Percentiles rank a stretch among this genome's conserved stretches.
These are phyloP conservation scores for Microcos paniculata DNA, from an alignment of 345 rosid genomes.

Conservation along the genomic window DNA sequence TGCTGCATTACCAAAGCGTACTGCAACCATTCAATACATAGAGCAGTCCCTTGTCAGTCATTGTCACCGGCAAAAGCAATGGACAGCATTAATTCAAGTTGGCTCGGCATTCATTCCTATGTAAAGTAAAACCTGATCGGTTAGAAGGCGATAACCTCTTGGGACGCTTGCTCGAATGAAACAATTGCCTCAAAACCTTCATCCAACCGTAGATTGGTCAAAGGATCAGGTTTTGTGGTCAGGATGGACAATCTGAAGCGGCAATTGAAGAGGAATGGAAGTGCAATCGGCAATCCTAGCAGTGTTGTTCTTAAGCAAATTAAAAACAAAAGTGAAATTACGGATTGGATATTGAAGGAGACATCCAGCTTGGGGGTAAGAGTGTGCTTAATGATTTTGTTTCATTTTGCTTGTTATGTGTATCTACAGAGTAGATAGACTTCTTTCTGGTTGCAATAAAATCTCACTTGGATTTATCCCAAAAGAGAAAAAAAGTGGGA, in stretches of 20 bases:
- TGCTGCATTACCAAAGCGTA: constrained; percentile 85
- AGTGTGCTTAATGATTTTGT: no score
- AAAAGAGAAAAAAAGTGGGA: no score
- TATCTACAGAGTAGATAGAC: no score
- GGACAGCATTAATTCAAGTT: constrained; percentile 95
- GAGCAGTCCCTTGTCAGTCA: constrained; percentile 85
- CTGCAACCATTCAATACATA: constrained; percentile 87
- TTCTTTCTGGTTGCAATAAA: no score
- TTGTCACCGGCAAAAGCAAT: constrained; percentile 89
- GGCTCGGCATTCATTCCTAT: constrained; percentile 79
- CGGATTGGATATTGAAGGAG: no score
- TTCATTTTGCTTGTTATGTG: no score
- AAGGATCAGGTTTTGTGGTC: constrained; percentile 79
- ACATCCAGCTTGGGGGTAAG: no score
- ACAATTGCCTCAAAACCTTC: constrained; percentile 97
- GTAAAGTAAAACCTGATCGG: constrained; percentile 80
- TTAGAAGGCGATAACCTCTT: constrained; percentile 77
- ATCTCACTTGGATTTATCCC: no score
- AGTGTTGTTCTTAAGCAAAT: no score
- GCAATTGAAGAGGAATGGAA: no score
- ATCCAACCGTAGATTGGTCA: constrained; percentile 68
- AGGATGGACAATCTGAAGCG: constrained; percentile 81
- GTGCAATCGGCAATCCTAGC: no score
- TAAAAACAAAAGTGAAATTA: no score
- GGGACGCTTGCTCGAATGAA: constrained; percentile 66